Conservation (phyloP, 148 eudicot species). For the Amaranthus hypochondriacus region DNA sequence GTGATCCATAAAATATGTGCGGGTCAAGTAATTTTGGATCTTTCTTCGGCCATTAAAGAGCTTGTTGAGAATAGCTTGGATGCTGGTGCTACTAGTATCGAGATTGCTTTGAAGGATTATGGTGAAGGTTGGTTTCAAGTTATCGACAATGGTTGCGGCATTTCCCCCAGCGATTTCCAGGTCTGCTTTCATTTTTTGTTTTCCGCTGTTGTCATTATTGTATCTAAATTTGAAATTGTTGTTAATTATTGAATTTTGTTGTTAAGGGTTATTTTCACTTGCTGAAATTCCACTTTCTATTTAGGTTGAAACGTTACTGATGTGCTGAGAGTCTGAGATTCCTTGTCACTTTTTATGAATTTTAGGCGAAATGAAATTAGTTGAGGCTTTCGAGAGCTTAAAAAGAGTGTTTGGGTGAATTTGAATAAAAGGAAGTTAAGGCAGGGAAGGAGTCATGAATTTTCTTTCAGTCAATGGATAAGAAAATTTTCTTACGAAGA, state of each 20-base stretch:
- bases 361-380: no score
- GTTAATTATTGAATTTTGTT: neutral
- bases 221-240: neutral
- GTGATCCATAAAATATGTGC: constrained; percentile 85
- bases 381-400: no score
- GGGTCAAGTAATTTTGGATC: constrained; percentile 93
- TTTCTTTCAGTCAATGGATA: no score
- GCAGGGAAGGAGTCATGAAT: no score
- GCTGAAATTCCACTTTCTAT: no score
- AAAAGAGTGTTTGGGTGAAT: no score
- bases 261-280: no score
- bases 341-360: no score
- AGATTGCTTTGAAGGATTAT: constrained; percentile 64
- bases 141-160: constrained; percentile 83
- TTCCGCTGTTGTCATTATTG: neutral
- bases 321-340: no score
- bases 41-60: constrained; percentile 90
- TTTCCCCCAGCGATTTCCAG: constrained; percentile 73
- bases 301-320: no score
- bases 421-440: no score
- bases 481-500: no score
- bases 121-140: constrained; percentile 79
- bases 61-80: constrained; percentile 95
- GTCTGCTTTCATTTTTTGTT: constrained; percentile 20
- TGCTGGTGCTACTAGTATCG: constrained; percentile 80